phyloP scores from a whole-genome alignment of 2,329 filamentous ascomycete species.

The Lachnum nothofagi region DNA sequence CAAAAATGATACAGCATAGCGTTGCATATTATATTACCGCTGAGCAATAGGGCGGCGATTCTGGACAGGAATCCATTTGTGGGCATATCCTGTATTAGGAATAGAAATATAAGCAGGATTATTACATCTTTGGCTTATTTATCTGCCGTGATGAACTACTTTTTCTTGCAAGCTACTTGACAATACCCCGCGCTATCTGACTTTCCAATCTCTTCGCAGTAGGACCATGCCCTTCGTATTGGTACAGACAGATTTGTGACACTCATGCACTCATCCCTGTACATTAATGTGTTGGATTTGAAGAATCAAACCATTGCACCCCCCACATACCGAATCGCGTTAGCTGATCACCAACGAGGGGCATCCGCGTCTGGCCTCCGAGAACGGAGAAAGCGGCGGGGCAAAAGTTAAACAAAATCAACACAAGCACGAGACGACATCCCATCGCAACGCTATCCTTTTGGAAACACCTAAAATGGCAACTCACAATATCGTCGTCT shows the following conservation, averaged over 20 bases:
- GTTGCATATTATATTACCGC: constrained; percentile 7
- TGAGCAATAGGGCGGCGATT: background rate
- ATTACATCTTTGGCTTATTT: no score
- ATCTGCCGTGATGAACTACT: no score
- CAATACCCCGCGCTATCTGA: no score
- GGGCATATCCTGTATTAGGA: background rate
- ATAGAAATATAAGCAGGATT: background rate
- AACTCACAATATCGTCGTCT: constrained; percentile 72
- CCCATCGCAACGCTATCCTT: background rate
- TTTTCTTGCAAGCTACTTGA: no score
- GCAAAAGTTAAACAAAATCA: background rate
- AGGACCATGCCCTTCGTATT: no score
- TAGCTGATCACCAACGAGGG: background rate
- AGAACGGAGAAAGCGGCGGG: constrained; percentile 2
- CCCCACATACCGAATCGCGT: no score
- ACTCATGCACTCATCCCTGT: no score
- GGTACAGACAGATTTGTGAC: no score
- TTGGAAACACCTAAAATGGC: constrained; percentile 48
- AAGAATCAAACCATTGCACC: no score
- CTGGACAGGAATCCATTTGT: constrained; percentile 2
- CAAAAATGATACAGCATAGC: constrained; percentile 5
- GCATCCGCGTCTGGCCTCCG: background rate
- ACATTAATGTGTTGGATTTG: no score
- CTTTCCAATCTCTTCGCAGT: no score
- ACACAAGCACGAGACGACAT: background rate